Evolutionary conservation across 2,329 filamentous ascomycete genomes (phyloP), one percentile per base, ranked within the genome.

Genomic region (Aspergillus transmontanensis): DNA sequence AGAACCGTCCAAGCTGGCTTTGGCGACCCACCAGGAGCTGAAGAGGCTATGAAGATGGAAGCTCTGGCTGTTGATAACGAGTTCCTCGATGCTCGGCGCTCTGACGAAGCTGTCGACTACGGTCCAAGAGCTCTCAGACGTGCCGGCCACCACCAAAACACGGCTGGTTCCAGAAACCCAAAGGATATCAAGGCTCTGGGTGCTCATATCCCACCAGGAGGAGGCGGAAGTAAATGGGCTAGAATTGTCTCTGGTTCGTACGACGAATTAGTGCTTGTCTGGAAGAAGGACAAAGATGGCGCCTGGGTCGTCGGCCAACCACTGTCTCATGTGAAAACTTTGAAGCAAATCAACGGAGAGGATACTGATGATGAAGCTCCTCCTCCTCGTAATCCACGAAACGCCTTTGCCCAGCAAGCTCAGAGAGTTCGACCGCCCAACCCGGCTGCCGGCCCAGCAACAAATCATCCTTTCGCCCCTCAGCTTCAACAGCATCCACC

Each of bases 221-320:
- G 94, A 28, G 94, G 94, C 45, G 93, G 94, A 30, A 92, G 92
- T 72, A 89, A 86, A 68, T 97, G 94, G 82, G 93, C 91, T 11
- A 89, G 94, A n/a, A 99, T 99, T 63, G 93, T 99, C 4, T 97
- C 94, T 7, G 95, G 95, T 2, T 97, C 93, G 0, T 99, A 99
- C 70, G 95, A 99, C 70, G 93, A 97, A 79, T 94, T 89, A 12
- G 93, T 99, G 69, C 94, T 97, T 68, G 92, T 99, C 61, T 99
- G 95, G 95, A 90, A 91, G 69, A 89, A 92, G 65, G 91, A 96
- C 67, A 87, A 88, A 68, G 89, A 95, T 68, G 94, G 94, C 2
- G 87, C 91, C 30, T 98, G 95, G 94, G 89, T 89, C 68, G 87
- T 89, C 59, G 88, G 88, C 39, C 91, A 94, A 68, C 87, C 87